Evolutionary conservation across 2,329 filamentous ascomycete genomes (phyloP).

Genomic region (Penicillium sp.): DNA sequence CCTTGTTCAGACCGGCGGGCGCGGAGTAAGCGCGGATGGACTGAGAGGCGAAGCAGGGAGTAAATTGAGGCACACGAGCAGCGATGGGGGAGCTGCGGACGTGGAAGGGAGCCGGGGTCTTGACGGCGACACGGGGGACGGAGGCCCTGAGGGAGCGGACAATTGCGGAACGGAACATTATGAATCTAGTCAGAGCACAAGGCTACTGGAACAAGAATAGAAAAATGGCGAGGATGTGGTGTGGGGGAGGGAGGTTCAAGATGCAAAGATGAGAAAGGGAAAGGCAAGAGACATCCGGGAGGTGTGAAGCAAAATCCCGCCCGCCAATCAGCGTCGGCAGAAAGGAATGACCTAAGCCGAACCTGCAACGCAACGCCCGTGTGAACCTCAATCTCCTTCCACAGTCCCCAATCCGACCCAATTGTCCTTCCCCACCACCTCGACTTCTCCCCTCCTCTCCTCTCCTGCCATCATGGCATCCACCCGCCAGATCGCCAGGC

Average conservation of each 20-base stretch:
- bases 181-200: constrained; percentile 39
- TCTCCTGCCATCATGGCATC: constrained; percentile 44
- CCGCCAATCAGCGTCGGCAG: constrained; percentile 45
- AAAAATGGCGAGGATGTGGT: constrained; percentile 21
- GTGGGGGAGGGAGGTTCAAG: neutral
- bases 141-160: constrained; percentile 73
- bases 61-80: constrained; percentile 63
- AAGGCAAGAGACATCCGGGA: constrained; percentile 28
- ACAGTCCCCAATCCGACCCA: constrained; percentile 11
- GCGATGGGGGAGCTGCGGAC: constrained; percentile 62
- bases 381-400: constrained; percentile 26
- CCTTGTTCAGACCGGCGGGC: constrained; percentile 74
- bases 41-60: constrained; percentile 67
- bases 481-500: constrained; percentile 48
- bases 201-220: constrained; percentile 20
- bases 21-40: constrained; percentile 86
- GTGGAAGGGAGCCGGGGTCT: constrained; percentile 63
- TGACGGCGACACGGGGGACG: constrained; percentile 53
- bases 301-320: constrained; percentile 39
- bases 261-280: constrained; percentile 15
- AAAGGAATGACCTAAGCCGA: constrained; percentile 48
- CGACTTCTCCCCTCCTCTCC: constrained; percentile 15
- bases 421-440: constrained; percentile 23
- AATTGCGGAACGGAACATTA: constrained; percentile 88
- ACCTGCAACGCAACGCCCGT: constrained; percentile 36